These are phyloP conservation scores for Pleurotus tuber-regium DNA, from an alignment of 768 basidiomycete species.

Conservation along the genomic window DNA sequence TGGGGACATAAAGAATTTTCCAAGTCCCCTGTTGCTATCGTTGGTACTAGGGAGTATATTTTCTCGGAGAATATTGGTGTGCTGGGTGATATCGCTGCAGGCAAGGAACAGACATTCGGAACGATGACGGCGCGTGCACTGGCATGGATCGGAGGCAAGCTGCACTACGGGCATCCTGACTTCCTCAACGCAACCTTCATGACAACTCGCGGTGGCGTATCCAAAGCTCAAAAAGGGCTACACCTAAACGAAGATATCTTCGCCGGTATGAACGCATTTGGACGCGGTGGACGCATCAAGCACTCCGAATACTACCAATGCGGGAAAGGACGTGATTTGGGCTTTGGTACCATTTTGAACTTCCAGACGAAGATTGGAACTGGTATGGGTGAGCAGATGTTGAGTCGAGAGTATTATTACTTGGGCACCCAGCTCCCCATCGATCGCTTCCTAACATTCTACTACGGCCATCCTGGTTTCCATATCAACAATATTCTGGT, in stretches of 20 bases:
- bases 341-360: conserved; percentile 98
- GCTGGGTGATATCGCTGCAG: conserved; percentile 97
- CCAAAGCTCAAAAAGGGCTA: conserved; percentile 97
- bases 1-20: conserved; percentile 94
- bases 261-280: conserved; percentile 98
- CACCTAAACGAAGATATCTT: conserved; percentile 99
- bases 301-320: conserved; percentile 99
- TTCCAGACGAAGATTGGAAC: conserved; percentile 99
- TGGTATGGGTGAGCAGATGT: conserved; percentile 99
- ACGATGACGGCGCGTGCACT: conserved; percentile 94
- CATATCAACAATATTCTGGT: conserved; percentile 99
- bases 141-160: conserved; percentile 97
- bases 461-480: conserved; percentile 99
- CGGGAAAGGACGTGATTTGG: conserved; percentile 98
- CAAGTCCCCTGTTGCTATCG: conserved; percentile 91
- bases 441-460: conserved; percentile 98
- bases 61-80: conserved; percentile 99
- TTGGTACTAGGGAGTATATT: conserved; percentile 98
- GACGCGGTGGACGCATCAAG: conserved; percentile 98
- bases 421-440: conserved; percentile 97
- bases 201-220: conserved; percentile 97
- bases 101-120: conserved; percentile 99
- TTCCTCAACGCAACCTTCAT: conserved; percentile 98
- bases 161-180: conserved; percentile 99
- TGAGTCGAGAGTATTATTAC: conserved; percentile 99